phyloP scores from a whole-genome alignment of 768 basidiomycete genomes.

The Brasilioporus rufonigricans region DNA sequence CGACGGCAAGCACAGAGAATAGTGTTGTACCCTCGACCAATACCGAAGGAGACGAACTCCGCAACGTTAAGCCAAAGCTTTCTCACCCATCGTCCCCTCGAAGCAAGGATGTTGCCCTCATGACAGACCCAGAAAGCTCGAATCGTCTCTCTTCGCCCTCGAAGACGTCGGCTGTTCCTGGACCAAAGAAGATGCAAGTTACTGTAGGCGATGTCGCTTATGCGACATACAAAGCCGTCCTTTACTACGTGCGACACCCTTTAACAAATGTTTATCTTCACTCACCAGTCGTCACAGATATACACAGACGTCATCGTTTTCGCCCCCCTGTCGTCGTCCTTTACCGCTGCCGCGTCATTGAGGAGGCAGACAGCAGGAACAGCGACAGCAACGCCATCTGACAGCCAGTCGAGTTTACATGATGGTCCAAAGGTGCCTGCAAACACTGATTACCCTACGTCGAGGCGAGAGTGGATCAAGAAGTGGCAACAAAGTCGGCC shows the following conservation, averaged over 20 bases:
- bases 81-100: slow-evolving; percentile 42
- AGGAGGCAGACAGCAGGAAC: slow-evolving; percentile 7
- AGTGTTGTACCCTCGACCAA: background rate
- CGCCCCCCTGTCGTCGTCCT: slow-evolving; percentile 78
- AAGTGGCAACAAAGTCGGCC: slow-evolving; percentile 64
- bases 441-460: slow-evolving; percentile 28
- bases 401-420: slow-evolving; percentile 35
- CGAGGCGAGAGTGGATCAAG: slow-evolving; percentile 68
- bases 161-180: slow-evolving; percentile 23
- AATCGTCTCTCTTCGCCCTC: background rate
- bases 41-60: slow-evolving; percentile 13
- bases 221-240: slow-evolving; percentile 59
- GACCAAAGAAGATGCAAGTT: slow-evolving; percentile 53
- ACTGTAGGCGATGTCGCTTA: slow-evolving; percentile 59
- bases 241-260: slow-evolving; percentile 67
- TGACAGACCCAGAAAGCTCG: slow-evolving; percentile 10
- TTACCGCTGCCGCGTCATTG: slow-evolving; percentile 32
- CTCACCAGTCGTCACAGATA: slow-evolving; percentile 43
- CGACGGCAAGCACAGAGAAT: background rate
- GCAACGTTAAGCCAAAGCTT: slow-evolving; percentile 33
- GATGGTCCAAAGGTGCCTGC: slow-evolving; percentile 16
- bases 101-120: slow-evolving; percentile 22
- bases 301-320: slow-evolving; percentile 86
- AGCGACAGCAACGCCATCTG: slow-evolving; percentile 28
- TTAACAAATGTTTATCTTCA: background rate